Evolutionary conservation across 805 yeast genomes (phyloP).

Genomic region (Metschnikowia picachoensis): DNA sequence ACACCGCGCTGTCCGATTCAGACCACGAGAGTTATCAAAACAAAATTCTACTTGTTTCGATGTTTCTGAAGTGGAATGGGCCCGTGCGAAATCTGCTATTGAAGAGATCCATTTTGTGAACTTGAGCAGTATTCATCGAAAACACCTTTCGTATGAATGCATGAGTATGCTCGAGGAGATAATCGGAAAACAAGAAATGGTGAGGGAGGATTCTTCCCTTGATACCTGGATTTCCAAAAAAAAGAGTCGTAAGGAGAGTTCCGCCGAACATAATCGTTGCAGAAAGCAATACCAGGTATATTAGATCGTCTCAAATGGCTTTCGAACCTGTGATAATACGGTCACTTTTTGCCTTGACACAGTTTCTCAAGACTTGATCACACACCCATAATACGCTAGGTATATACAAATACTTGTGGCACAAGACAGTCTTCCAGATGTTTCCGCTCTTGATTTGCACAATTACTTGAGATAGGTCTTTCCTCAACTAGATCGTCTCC

Average conservation of each 20-base stretch:
- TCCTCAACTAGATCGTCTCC: slow-evolving; percentile 9
- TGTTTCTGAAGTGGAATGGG: slow-evolving; percentile 42
- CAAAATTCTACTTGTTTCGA: slow-evolving; percentile 34
- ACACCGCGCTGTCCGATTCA: slow-evolving; percentile 8
- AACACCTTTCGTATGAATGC: slow-evolving; percentile 34
- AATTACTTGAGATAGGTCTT: slow-evolving; percentile 4
- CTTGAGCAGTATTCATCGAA: slow-evolving; percentile 22
- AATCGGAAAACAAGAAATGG: slow-evolving; percentile 16
- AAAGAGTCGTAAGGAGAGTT: too few species aligned
- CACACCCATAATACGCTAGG: slow-evolving; percentile 7
- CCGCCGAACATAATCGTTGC: slow-evolving; percentile 23
- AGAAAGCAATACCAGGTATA: neutral
- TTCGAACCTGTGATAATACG: slow-evolving; percentile 14
- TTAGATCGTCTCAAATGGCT: neutral
- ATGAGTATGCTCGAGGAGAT: slow-evolving; percentile 32
- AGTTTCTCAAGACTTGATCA: slow-evolving; percentile 11
- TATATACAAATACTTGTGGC: slow-evolving; percentile 7
- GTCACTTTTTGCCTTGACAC: slow-evolving; percentile 14
- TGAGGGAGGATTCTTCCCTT: too few species aligned
- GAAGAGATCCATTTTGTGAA: slow-evolving; percentile 37
- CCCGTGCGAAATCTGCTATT: slow-evolving; percentile 30
- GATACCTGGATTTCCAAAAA: too few species aligned
- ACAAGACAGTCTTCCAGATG: slow-evolving; percentile 13
- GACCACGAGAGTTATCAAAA: slow-evolving; percentile 28
- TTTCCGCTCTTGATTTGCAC: slow-evolving; percentile 12